Evolutionary conservation across 2,329 filamentous ascomycete genomes (phyloP), one percentile per base, ranked within the genome.

Genomic region (Cladophialophora carrionii): DNA sequence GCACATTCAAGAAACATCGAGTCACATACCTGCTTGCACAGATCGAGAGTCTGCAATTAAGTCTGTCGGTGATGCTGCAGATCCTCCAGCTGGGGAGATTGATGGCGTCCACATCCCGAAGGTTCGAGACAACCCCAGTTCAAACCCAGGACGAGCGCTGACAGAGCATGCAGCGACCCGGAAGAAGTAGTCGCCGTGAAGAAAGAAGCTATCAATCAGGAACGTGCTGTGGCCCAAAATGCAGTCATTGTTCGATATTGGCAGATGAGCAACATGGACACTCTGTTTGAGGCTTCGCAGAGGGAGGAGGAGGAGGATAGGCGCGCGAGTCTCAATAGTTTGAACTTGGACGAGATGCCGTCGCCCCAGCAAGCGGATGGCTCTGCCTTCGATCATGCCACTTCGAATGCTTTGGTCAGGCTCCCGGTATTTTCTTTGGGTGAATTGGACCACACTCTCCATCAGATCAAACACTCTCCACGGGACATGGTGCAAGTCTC

Each of bases 201-300:
- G 52, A 73, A 76, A 2, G 75, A 78, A 55, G 64, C 71, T 14
- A 73, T 78, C 61, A 73, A 73, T 9, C 77, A 79, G 69, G 78
- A 79, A 60, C 76, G 78, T 60, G 76, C 75, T 2, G 78, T 79
- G 61, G 74, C 74, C 3, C 78, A 80, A 64, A 80, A 78, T 57
- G 77, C 78, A 72, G 72, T 80, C n/a, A 76, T 80, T 48, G 73
- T 78, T n/a, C 73, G 77, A 48, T 78, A 79, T 64, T 79, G 76
- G 75, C 75, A 78, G 6, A 70, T 74, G 58, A 77, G 74, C 53
- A 73, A 73, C n/a, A 71, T 79, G 20, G 75, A 77, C 61, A 67
- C 73, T 5, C 65, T 80, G 20, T 78, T 76, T 68, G 73, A 76
- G 57, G 63, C 74, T 31, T 77, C 77, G 14, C 71, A 74, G 49